Base-by-base conservation (phyloP, 2,329 filamentous ascomycete species). In the Camptophora hylomeconis region DNA sequence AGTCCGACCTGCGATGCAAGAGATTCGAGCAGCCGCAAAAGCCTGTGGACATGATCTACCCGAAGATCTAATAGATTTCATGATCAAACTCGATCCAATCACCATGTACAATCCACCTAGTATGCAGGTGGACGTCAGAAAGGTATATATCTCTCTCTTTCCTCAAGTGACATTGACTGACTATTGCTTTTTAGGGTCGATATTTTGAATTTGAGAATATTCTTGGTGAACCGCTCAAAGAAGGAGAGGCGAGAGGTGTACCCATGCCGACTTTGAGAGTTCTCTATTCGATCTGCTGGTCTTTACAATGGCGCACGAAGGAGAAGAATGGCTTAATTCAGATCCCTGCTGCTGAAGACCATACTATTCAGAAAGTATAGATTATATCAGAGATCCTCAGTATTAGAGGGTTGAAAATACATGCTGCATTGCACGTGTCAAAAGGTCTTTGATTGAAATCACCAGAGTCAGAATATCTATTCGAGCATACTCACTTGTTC, bases 141-240 rank as follows among this genome's bases (percentile, higher is more conserved):
- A 70, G 52, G 56, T 46, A 26, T 20, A 28, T 22, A 17, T 25
- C n/a, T 13, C 20, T 17, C 25, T 20, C n/a, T n/a, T n/a, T n/a
- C n/a, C n/a, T n/a, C n/a, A n/a, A n/a, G n/a, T n/a, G n/a, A n/a
- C n/a, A n/a, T n/a, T n/a, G n/a, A n/a, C n/a, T n/a, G n/a, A n/a
- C n/a, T n/a, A n/a, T n/a, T 19, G 17, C 6, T 14, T 14, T 3
- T 16, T 36, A 58, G 60, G 59, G 64, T 10, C 69, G 69, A 38
- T 66, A 58, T 29, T 63, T 67, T 34, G 69, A 74, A 45, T 58
- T 61, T 26, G 67, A 72, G 44, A 68, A 63, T 36, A 57, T 72
- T 19, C 46, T 72, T 3, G 67, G 67, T 2, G 68, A 72, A 49
- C 65, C 67, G n/a, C 35, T 72, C 24, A 50, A 62, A 3, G 67